Conservation (phyloP, 257 asterid genomes). For the Craterostigma plantagineum region DNA sequence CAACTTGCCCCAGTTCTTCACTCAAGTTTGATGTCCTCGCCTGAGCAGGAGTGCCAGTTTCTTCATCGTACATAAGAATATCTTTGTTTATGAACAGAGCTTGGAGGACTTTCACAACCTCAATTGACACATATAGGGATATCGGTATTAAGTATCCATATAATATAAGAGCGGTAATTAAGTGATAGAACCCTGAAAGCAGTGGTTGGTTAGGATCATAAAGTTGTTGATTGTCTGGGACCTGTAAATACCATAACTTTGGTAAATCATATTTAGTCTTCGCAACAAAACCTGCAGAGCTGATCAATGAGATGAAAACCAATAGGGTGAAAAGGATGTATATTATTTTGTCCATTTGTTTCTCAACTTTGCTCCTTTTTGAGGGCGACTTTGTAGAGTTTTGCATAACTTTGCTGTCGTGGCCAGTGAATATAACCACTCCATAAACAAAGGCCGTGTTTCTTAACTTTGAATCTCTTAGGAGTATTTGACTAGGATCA, state of each 20-base stretch:
- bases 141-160: constrained; percentile 94
- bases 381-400: constrained; percentile 90
- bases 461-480: constrained; percentile 91
- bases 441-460: constrained; percentile 77
- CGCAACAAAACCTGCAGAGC: constrained; percentile 71
- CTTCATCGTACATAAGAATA: constrained; percentile 79
- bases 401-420: constrained; percentile 93
- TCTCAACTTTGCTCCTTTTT: constrained; percentile 77
- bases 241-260: constrained; percentile 78
- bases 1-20: constrained; percentile 95
- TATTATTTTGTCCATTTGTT: constrained; percentile 89
- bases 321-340: constrained; percentile 81
- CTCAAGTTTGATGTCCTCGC: constrained; percentile 92
- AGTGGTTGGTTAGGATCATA: constrained; percentile 49
- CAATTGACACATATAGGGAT: constrained; percentile 91
- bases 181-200: constrained; percentile 61
- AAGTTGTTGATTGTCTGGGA: constrained; percentile 31
- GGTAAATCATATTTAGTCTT: constrained; percentile 68
- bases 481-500: constrained; percentile 90
- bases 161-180: constrained; percentile 77
- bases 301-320: constrained; percentile 62
- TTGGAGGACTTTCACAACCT: constrained; percentile 90
- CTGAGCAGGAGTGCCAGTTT: constrained; percentile 93
- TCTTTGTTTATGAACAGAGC: constrained; percentile 85
- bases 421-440: constrained; percentile 83